These are phyloP conservation scores for Pelargonium myrrhifolium DNA, from an alignment of 441 rosid genomes.

Conservation along the genomic window DNA sequence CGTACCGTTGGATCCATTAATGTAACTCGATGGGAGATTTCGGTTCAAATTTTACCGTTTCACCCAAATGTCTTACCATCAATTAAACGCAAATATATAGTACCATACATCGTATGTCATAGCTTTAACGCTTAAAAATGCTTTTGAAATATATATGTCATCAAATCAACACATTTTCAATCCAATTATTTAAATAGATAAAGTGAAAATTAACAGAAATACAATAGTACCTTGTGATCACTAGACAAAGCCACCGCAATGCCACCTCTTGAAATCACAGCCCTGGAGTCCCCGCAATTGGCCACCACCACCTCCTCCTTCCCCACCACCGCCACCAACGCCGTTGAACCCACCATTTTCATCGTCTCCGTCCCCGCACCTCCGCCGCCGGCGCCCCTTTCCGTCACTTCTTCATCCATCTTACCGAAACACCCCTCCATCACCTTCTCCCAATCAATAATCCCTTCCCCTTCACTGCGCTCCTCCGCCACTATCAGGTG, in stretches of 20 bases:
- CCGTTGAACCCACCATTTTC: constrained; percentile 42
- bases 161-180: too few relatives aligned
- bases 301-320: constrained; percentile 50
- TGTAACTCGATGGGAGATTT: too few relatives aligned
- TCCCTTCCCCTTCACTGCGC: constrained; percentile 10
- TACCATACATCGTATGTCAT: too few relatives aligned
- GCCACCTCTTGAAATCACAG: constrained; percentile 53
- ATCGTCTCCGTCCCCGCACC: constrained; percentile 7
- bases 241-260: constrained; percentile 52
- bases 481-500: constrained; percentile 41
- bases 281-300: constrained; percentile 79
- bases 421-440: constrained; percentile 44
- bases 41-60: too few relatives aligned
- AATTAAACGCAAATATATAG: too few relatives aligned
- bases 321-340: constrained; percentile 66
- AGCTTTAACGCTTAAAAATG: too few relatives aligned
- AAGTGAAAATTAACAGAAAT: too few relatives aligned
- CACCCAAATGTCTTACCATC: too few relatives aligned
- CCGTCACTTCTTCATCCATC: constrained; percentile 44
- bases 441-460: constrained; percentile 23
- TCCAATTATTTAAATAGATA: too few relatives aligned
- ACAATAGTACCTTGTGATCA: constrained; percentile 52
- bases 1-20: too few relatives aligned
- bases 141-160: too few relatives aligned
- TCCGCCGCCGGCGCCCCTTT: constrained; percentile 14